phyloP scores from a whole-genome alignment of 2,329 filamentous ascomycete species.

The Triangularia verruculosa region DNA sequence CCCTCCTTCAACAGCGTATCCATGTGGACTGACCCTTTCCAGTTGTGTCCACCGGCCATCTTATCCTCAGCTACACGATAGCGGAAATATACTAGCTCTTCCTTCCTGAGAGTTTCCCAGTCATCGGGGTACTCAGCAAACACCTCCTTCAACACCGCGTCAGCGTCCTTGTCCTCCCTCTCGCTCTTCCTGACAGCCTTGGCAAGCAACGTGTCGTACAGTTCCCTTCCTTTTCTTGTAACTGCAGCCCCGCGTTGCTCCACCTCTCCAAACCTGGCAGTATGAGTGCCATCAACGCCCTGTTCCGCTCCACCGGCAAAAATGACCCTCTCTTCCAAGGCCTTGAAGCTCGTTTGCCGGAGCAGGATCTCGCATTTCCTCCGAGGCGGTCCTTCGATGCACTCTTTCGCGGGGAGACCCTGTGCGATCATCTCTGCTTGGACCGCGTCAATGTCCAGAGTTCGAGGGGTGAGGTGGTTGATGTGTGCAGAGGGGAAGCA shows the following conservation, averaged over 20 bases:
- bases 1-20: conserved; percentile 31
- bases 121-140: conserved; percentile 43
- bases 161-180: not conserved
- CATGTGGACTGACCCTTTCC: conserved; percentile 16
- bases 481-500: conserved; percentile 45
- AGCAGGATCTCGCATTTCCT: conserved; percentile 46
- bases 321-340: conserved; percentile 45
- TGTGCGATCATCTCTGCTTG: conserved; percentile 41
- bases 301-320: conserved; percentile 32
- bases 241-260: conserved; percentile 52
- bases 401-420: conserved; percentile 45
- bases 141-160: conserved; percentile 27
- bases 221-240: conserved; percentile 41
- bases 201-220: conserved; percentile 46
- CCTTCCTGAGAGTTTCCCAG: conserved; percentile 36
- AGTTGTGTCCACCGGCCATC: not conserved
- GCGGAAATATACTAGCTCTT: conserved; percentile 39
- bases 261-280: conserved; percentile 51
- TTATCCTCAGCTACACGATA: conserved; percentile 31
- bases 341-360: conserved; percentile 53
- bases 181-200: conserved; percentile 26
- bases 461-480: conserved; percentile 52
- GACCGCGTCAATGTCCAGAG: conserved; percentile 46
- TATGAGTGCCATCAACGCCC: conserved; percentile 39
- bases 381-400: conserved; percentile 50